Conservation (phyloP, 2,329 filamentous ascomycete genomes). For the Achaetomium macrosporum region DNA sequence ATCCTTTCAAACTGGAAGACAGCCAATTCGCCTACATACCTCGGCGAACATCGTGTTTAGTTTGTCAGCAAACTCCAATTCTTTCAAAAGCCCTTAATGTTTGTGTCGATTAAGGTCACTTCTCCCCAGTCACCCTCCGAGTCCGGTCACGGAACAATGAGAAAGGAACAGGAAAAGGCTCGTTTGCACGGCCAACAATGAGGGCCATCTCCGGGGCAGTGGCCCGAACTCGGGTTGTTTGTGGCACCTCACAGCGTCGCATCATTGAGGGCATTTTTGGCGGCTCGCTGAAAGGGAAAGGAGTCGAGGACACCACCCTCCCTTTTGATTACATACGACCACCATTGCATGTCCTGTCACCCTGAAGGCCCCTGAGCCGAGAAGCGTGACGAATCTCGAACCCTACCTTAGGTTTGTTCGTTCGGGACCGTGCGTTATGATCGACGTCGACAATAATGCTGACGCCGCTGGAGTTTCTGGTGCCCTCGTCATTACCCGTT, state of each 20-base stretch:
- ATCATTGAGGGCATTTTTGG: constrained; percentile 4
- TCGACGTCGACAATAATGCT: constrained; percentile 2
- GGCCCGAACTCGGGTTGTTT: not conserved
- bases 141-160: too few species aligned
- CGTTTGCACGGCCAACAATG: not conserved
- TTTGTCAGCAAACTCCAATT: not conserved
- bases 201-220: not conserved
- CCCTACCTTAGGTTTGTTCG: not conserved
- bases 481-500: not conserved
- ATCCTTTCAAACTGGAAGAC: not conserved
- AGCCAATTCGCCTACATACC: not conserved
- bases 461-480: constrained; percentile 3
- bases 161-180: not conserved
- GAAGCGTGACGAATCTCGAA: not conserved
- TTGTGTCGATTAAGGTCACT: too few species aligned
- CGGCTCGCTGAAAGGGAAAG: not conserved
- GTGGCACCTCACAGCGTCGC: constrained; percentile 13
- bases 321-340: not conserved
- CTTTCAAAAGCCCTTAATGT: not conserved
- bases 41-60: not conserved
- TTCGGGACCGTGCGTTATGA: constrained; percentile 1
- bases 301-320: not conserved
- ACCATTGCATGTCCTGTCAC: too few species aligned
- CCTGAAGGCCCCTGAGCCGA: not conserved
- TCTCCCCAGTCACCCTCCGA: too few species aligned